Base-by-base conservation (phyloP, 176 grass and related monocot species). In the Cenchrus fungigraminus region DNA sequence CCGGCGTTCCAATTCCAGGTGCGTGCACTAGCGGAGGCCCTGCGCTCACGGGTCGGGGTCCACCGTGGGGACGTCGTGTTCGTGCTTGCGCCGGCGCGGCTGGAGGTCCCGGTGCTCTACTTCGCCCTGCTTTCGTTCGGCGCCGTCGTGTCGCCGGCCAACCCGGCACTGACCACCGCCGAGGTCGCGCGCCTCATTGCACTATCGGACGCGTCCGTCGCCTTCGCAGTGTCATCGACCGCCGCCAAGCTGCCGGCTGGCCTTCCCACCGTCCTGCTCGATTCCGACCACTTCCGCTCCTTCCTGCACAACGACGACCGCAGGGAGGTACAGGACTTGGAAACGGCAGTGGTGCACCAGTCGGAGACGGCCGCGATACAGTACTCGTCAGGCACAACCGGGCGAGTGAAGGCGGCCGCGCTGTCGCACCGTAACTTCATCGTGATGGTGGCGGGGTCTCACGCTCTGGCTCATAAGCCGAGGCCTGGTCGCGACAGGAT, bases 341-440 rank as follows among this genome's bases (percentile, higher is more conserved):
- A 45, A 10, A 12, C 46, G 25, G 13, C 52, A 14, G 49, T 42
- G 14, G 80, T 96, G 17, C 3, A 2, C 3, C 94, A 93, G 50
- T 92, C 94, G 4, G 94, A 91, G 1, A 71, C 82, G 2, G 94
- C 94, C 20, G 78, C 84, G 9, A 92, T 96, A 61, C 94, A 91
- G 86, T 96, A 44, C 85, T 93, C 91, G 3, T 96, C 94, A 2
- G 94, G 94, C 7, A 93, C 91, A 17, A 93, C 94, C 3, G 94
- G 94, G 34, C 79, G 52, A 46, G 81, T 93, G 67, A 95, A 95
- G 86, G 94, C 88, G 2, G 88, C 50, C 20, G 94, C 83, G 42
- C 74, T 93, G 37, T 77, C 94, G 51, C 91, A 95, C 77, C 83
- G 91, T 65, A 78, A 60, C 88, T 87, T 95, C 77, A 79, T 95